A percentile compares a stretch with the other conserved stretches of the same genome.
These are phyloP conservation scores for Sporothrix pseudoabietina DNA, from an alignment of 2,329 filamentous ascomycete species.

Conservation along the genomic window DNA sequence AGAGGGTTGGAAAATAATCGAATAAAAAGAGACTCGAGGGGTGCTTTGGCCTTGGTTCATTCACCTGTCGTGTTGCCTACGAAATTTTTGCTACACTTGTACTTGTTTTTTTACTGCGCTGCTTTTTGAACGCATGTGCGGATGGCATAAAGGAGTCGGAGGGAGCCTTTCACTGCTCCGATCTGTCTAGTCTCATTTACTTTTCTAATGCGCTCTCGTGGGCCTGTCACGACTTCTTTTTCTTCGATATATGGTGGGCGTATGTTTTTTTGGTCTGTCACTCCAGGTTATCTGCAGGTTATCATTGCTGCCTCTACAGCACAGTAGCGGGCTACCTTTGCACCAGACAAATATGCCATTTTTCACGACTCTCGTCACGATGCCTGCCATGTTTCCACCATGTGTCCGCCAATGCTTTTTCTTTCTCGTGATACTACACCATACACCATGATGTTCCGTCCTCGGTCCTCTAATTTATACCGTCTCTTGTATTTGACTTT, in stretches of 20 bases:
- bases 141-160: conserved; percentile 31
- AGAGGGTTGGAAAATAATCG: background rate
- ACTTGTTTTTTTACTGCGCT: background rate
- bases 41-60: background rate
- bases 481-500: background rate
- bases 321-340: background rate
- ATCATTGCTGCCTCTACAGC: conserved; percentile 16
- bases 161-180: conserved; percentile 14
- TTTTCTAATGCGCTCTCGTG: conserved; percentile 12
- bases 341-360: conserved; percentile 2
- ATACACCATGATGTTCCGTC: background rate
- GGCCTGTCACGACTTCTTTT: conserved; percentile 4
- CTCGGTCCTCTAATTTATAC: too few relatives aligned
- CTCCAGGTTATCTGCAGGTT: background rate
- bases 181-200: background rate
- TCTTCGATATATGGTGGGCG: conserved; percentile 9
- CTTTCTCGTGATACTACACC: background rate
- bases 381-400: background rate
- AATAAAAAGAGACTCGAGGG: background rate
- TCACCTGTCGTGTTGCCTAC: background rate
- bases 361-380: background rate
- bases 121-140: conserved; percentile 12
- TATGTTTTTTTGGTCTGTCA: conserved; percentile 12
- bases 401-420: background rate
- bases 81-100: background rate